Evolutionary conservation across 2,329 filamentous ascomycete species (phyloP).

Genomic region (Fusarium sp.): DNA sequence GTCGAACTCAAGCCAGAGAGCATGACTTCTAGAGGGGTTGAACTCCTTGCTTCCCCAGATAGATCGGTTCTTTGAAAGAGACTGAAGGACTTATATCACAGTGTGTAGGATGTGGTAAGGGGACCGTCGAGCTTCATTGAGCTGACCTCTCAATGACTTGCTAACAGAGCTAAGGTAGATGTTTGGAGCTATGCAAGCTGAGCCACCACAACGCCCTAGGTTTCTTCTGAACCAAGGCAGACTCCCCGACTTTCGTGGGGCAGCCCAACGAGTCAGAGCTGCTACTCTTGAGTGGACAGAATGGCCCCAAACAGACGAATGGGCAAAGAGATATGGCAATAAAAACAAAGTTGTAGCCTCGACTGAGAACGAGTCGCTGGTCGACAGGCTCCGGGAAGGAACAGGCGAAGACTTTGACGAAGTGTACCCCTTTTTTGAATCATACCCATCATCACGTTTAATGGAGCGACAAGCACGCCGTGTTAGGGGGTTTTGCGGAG

Average conservation of each 20-base stretch:
- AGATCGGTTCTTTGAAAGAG: too few species aligned
- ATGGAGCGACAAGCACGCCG: background rate
- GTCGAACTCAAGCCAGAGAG: too few species aligned
- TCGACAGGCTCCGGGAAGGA: background rate
- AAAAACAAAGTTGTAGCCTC: background rate
- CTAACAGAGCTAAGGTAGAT: background rate
- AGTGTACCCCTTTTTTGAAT: background rate
- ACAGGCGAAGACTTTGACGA: background rate
- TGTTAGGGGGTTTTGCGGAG: conserved; percentile 4
- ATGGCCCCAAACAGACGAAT: conserved; percentile 2
- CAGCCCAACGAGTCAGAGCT: background rate
- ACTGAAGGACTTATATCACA: too few species aligned
- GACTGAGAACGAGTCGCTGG: background rate
- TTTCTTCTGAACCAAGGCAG: background rate
- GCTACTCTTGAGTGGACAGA: background rate
- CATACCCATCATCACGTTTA: background rate
- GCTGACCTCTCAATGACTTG: background rate
- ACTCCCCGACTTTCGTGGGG: background rate
- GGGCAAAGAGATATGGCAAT: background rate
- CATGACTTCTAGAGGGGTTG: too few species aligned
- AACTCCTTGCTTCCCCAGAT: too few species aligned
- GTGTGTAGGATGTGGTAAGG: too few species aligned
- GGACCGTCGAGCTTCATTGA: too few species aligned
- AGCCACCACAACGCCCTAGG: background rate
- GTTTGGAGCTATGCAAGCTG: background rate